Percentiles rank a stretch among this genome's conserved stretches.
Evolutionary conservation across 306 rosid species (phyloP).

Genomic region (Dalbergia cochinchinensis): DNA sequence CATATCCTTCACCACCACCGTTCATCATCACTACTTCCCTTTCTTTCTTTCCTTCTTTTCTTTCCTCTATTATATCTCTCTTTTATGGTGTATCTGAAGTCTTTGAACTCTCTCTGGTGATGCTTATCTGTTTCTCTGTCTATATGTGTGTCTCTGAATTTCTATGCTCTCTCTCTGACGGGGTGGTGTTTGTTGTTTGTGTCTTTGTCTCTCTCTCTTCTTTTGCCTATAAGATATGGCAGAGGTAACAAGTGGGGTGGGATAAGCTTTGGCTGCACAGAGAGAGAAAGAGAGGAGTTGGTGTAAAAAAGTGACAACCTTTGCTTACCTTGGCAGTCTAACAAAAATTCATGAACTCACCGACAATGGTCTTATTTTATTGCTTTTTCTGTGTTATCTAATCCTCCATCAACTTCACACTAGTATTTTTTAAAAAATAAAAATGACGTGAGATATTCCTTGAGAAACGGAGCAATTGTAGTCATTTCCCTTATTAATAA

Average conservation of each 20-base stretch:
- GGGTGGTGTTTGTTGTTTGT: background rate
- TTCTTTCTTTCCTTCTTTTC: background rate
- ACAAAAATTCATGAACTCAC: conserved; percentile 60
- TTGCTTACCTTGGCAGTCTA: conserved; percentile 59
- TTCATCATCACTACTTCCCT: conserved; percentile 52
- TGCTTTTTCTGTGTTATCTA: background rate
- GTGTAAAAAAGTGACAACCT: conserved; percentile 49
- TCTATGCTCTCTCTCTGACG: background rate
- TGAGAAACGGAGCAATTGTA: no score
- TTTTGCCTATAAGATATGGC: conserved; percentile 42
- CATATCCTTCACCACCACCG: conserved; percentile 49
- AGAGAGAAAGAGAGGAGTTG: conserved; percentile 35
- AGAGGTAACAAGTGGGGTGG: conserved; percentile 47
- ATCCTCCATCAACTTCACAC: background rate
- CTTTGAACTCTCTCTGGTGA: background rate
- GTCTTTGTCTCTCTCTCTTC: background rate
- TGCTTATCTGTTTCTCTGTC: background rate
- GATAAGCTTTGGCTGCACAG: conserved; percentile 46
- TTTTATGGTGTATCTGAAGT: background rate
- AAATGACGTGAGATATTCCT: no score
- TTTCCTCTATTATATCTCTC: background rate
- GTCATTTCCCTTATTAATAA: no score
- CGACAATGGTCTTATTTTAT: conserved; percentile 60
- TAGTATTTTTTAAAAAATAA: no score
- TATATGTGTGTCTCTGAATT: background rate